phyloP scores from a whole-genome alignment of 2,329 filamentous ascomycete genomes.

The Phialophora expanda region DNA sequence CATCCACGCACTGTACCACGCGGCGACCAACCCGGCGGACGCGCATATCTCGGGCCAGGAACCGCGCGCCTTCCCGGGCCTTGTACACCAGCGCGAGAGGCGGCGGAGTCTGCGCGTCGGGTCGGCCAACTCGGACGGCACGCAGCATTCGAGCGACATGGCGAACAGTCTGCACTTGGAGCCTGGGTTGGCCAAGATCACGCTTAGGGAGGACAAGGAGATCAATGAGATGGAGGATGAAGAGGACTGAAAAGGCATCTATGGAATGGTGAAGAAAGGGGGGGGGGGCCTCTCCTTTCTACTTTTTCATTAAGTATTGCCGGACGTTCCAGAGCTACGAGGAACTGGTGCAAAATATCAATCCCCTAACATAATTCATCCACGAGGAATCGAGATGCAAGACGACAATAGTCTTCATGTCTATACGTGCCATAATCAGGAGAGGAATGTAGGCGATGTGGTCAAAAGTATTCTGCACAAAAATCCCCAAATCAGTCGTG shows the following conservation, averaged over 20 bases:
- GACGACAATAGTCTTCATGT: not conserved
- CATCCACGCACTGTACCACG: conserved; percentile 15
- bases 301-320: not conserved
- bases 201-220: conserved; percentile 33
- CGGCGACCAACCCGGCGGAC: conserved; percentile 21
- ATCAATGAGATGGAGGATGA: conserved; percentile 33
- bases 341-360: not conserved
- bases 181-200: conserved; percentile 38
- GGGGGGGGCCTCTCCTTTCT: too few relatives aligned
- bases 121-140: conserved; percentile 35
- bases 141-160: conserved; percentile 31
- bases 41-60: conserved; percentile 41
- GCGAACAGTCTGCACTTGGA: conserved; percentile 37
- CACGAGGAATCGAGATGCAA: not conserved
- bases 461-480: not conserved
- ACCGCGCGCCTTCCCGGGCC: conserved; percentile 51
- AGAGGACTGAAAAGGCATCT: not conserved
- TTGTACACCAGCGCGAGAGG: conserved; percentile 48
- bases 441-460: not conserved
- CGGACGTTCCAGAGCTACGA: not conserved
- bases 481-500: not conserved
- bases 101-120: conserved; percentile 39
- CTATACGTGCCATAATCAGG: not conserved
- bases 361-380: not conserved
- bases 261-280: not conserved